Evolutionary conservation across 345 rosid genomes (phyloP), one percentile per base, ranked within the genome.

Genomic region (Noccaea bulbosa): DNA sequence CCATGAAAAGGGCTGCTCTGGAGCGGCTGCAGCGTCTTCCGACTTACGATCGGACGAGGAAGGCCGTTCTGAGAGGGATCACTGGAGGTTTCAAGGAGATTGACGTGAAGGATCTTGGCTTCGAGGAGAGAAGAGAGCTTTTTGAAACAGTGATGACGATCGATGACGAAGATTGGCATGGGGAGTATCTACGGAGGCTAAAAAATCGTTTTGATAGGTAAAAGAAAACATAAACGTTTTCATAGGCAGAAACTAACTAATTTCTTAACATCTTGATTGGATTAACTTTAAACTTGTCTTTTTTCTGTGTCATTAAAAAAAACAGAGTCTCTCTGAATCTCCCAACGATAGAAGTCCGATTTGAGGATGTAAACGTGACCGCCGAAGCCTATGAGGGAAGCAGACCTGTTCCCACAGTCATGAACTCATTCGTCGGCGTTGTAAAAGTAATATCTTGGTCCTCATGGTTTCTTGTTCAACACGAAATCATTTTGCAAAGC

Each of bases 321-420:
- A 41, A 40, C 78, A 84, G 81, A 43, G 86, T 82, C 52, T 66
- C 79, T 32, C 20, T 84, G 48, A 56, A 74, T 20, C 48, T 78
- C 4, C 86, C 88, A 39, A 71, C 84, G 4, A 50, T 82, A 17
- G 84, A 82, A 77, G 86, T 82, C 7, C 40, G 86, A 54, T 84
- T 73, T 51, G 81, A 82, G 69, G 22, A 79, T 72, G 14, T 80
- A 14, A 69, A 74, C 33, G 75, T 82, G 37, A 76, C 70, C 1
- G 74, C 71, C 5, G 77, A 78, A 74, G 74, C 77, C 11, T 71
- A 63, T 51, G 47, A 17, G 0, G 80, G 86, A 10, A 61, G 71
- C 40, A 74, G 78, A 44, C 68, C 77, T 43, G 58, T 82, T 59
- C 86, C 88, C 22, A 62, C 84, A 9, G 69, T 82, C 34, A 11